Base-by-base conservation (phyloP, 139 green algal genomes). In the Chlorella sp. region DNA sequence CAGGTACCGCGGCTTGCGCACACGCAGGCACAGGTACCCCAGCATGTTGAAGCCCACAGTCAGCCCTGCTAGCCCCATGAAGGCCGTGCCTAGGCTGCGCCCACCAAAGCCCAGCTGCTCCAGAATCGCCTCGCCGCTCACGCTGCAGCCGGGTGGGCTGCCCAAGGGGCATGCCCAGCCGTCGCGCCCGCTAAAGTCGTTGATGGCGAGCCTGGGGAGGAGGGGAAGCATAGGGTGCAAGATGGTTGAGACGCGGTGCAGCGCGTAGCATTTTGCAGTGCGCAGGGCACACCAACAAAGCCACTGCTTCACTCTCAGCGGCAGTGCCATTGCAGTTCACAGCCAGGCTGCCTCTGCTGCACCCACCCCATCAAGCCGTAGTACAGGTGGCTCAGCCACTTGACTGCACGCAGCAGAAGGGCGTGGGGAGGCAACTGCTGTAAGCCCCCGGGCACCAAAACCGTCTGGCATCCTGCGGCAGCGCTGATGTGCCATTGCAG, bases 331-430 rank as follows among this genome's bases (percentile, higher is more conserved):
- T 9, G 56, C 56, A 65, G 6, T 3, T n/a, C 56, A 26, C 56
- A 65, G 60, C 19, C 60, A 28, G n/a, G 60, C 19, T 34, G n/a
- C 19, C 3, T 14, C 9, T 48, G 68, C 13, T n/a, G n/a, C n/a
- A n/a, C n/a, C n/a, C 43, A 78, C 72, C 60, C 89, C 69, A 92
- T 67, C 40, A 92, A 83, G 46, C 72, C 87, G 44, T 83, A 89
- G 58, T 88, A 88, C 20, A 94, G 87, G 73, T 94, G 81, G 22
- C 81, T 90, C 9, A 90, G 43, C 60, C 88, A 89, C 75, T 76
- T 85, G 40, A 88, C 36, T 73, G 72, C 74, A 80, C 28, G 32
- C 41, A 26, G 19, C n/a, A 54, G 40, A 30, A 28, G 14, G 30
- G n/a, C n/a, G n/a, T 3, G 43, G 72, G 1, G 26, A 32, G 72